A percentile compares a stretch with the other conserved stretches of the same genome.
Evolutionary conservation across 2,329 filamentous ascomycete species (phyloP).

Genomic region (Aspergillus amoenus): DNA sequence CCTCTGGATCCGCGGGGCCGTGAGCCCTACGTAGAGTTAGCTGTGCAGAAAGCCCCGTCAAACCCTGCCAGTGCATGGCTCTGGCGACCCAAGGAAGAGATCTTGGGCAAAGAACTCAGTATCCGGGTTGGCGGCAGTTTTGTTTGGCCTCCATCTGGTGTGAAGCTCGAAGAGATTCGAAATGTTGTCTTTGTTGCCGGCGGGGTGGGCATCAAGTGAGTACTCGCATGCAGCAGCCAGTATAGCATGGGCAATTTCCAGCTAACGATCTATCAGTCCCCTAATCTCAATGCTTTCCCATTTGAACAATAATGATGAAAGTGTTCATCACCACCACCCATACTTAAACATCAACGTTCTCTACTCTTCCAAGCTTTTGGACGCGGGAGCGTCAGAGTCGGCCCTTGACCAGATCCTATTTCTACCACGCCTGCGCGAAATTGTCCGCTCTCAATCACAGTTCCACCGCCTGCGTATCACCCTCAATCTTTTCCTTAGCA

Average conservation of each 20-base stretch:
- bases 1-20: slow-evolving; percentile 26
- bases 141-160: slow-evolving; percentile 63
- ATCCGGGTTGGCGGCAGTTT: slow-evolving; percentile 81
- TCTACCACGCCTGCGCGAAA: slow-evolving; percentile 44
- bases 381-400: slow-evolving; percentile 13
- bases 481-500: slow-evolving; percentile 38
- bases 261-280: slow-evolving; percentile 49
- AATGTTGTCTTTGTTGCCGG: slow-evolving; percentile 74
- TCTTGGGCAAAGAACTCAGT: slow-evolving; percentile 59
- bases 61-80: slow-evolving; percentile 78
- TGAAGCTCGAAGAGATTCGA: slow-evolving; percentile 48
- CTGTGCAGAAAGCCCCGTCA: slow-evolving; percentile 67
- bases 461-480: slow-evolving; percentile 28
- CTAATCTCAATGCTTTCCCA: slow-evolving; percentile 71
- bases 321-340: slow-evolving; percentile 26
- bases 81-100: slow-evolving; percentile 58
- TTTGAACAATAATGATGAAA: slow-evolving; percentile 47
- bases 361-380: slow-evolving; percentile 57
- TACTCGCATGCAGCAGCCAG: background rate
- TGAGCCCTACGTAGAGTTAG: slow-evolving; percentile 68
- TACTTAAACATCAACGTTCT: slow-evolving; percentile 56
- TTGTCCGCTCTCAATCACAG: slow-evolving; percentile 31
- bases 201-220: slow-evolving; percentile 77
- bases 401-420: slow-evolving; percentile 45
- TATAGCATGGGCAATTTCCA: background rate